Evolutionary conservation across 2,329 filamentous ascomycete species (phyloP), one percentile per base, ranked within the genome.

Genomic region (Colletotrichum cereale): DNA sequence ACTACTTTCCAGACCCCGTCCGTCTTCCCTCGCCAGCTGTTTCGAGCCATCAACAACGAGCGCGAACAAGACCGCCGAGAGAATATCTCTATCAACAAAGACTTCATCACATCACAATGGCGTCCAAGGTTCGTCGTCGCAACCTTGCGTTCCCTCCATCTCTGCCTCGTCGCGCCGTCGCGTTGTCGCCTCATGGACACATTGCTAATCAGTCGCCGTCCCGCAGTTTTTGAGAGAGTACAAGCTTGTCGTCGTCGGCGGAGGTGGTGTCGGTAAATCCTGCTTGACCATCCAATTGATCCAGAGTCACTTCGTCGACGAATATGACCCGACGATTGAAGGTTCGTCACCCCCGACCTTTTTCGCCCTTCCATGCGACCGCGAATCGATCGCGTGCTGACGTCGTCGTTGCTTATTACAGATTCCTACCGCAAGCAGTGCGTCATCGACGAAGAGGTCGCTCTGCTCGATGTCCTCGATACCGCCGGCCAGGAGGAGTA

Each of bases 351-450:
- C 62, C 42, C 40, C 73, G 53, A 64, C 62, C 48, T 56, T 24
- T 66, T 24, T 42, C 52, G 42, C 73, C 21, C 18, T 34, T 29
- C 29, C 66, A 56, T 50, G 63, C 63, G 63, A 38, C 66, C 67
- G 56, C 68, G 40, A 42, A 63, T 57, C 48, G 62, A 47, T 71
- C 61, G 42, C 58, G 57, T 48, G 66, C 75, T 78, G 66, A 80
- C 75, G 57, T 75, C 26, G 40, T 26, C 7, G 36, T 5, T n/a
- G 53, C 26, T 38, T 34, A 62, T 38, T 67, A 63, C 82, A 99
- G 96, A 99, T 82, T 98, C 96, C 74, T 99, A 99, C 88, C 95
- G 96, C 87, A 99, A 99, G 92, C 96, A 98, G 89, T 98, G 96
- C 83, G 92, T 97, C 78, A 97, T 99, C 82, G 96, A 99, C 82